These are phyloP conservation scores for Ophiostoma montium DNA, from an alignment of 2,329 filamentous ascomycete species.

Conservation along the genomic window DNA sequence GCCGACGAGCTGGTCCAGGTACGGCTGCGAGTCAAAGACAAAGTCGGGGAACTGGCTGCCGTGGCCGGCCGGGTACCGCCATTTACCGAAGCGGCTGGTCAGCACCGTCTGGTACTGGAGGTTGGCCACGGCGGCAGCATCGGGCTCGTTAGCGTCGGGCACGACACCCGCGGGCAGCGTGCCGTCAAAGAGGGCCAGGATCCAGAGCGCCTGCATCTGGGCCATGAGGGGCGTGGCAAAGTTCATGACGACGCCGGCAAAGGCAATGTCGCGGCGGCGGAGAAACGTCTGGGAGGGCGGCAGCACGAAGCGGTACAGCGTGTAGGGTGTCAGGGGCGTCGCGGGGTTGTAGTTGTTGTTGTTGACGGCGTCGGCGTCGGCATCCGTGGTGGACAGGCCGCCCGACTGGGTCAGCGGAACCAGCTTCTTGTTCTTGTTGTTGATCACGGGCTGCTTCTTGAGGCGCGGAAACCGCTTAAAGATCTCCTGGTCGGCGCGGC, in stretches of 20 bases:
- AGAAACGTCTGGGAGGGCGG: conserved; percentile 26
- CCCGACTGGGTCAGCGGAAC: conserved; percentile 27
- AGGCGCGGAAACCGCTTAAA: conserved; percentile 38
- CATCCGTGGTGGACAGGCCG: conserved; percentile 22
- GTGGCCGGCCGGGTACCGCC: conserved; percentile 53
- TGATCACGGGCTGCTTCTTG: conserved; percentile 33
- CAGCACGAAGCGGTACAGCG: conserved; percentile 32
- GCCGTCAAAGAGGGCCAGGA: conserved; percentile 48
- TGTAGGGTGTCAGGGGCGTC: conserved; percentile 24
- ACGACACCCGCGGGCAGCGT: conserved; percentile 24
- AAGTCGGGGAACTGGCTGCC: conserved; percentile 52
- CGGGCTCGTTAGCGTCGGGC: conserved; percentile 14
- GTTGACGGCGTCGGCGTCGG: no score
- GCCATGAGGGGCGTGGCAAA: conserved; percentile 28
- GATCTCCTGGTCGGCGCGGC: conserved; percentile 37
- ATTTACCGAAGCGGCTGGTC: conserved; percentile 53
- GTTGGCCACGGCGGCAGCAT: conserved; percentile 25
- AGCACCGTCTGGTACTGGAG: conserved; percentile 43
- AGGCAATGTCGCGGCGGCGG: conserved; percentile 27
- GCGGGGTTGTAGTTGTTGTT: conserved; percentile 15
- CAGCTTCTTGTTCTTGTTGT: conserved; percentile 31
- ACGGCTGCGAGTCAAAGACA: conserved; percentile 63
- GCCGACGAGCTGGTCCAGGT: conserved; percentile 51
- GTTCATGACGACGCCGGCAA: conserved; percentile 30
- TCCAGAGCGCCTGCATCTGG: conserved; percentile 44